phyloP scores from a whole-genome alignment of 2,329 filamentous ascomycete species.

The Cordyceps pruinosa region DNA sequence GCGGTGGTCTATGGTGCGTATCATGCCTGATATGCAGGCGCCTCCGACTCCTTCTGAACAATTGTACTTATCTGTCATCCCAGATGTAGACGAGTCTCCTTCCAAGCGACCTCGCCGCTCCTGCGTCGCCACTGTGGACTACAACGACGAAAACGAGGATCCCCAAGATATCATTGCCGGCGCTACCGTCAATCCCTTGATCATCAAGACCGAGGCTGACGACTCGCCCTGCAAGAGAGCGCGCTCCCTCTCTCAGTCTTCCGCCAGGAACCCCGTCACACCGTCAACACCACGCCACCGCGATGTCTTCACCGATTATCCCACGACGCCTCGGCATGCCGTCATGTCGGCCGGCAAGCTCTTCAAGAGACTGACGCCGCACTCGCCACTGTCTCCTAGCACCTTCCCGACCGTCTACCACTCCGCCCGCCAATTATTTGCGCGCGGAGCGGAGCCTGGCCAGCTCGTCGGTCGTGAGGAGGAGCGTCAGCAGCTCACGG shows the following conservation, averaged over 20 bases:
- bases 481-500: conserved; percentile 55
- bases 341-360: conserved; percentile 70
- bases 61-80: conserved; percentile 4
- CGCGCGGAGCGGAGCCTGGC: conserved; percentile 67
- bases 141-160: conserved; percentile 64
- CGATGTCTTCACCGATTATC: conserved; percentile 66
- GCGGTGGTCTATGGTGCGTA: conserved; percentile 18
- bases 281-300: conserved; percentile 71
- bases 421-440: conserved; percentile 78
- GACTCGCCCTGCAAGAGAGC: conserved; percentile 24
- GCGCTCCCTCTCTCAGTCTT: conserved; percentile 24
- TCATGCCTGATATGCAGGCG: not conserved
- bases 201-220: conserved; percentile 36
- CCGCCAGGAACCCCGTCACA: conserved; percentile 49
- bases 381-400: conserved; percentile 64
- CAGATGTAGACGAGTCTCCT: conserved; percentile 25
- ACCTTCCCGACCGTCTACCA: conserved; percentile 74
- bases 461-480: conserved; percentile 72
- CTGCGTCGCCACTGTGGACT: conserved; percentile 33
- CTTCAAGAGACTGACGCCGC: conserved; percentile 70
- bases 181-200: conserved; percentile 25
- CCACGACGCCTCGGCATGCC: conserved; percentile 75
- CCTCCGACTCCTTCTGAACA: not conserved
- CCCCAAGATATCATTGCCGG: conserved; percentile 27
- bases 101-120: conserved; percentile 40